Percentiles rank a stretch among this genome's conserved stretches.
These are phyloP conservation scores for Cryptosporidium baileyi DNA, from an alignment of 169 alveolate species.

Conservation along the genomic window DNA sequence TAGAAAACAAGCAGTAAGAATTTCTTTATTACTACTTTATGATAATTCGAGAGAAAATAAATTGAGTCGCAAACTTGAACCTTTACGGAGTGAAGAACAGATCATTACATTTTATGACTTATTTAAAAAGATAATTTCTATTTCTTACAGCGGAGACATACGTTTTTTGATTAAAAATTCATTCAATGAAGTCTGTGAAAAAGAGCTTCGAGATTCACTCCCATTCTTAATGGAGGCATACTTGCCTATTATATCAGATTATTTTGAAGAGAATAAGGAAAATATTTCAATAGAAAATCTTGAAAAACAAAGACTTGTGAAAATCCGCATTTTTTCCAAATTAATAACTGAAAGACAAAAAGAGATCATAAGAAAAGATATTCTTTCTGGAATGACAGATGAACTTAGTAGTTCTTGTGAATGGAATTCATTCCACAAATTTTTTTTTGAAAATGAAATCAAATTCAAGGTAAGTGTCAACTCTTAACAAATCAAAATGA, in stretches of 20 bases:
- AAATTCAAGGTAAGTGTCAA: slow-evolving; percentile 5
- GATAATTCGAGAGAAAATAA: neutral
- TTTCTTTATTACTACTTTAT: slow-evolving; percentile 5
- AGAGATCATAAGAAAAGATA: neutral
- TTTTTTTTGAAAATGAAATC: neutral
- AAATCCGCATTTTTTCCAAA: neutral
- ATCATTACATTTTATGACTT: neutral
- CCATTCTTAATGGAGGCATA: slow-evolving; percentile 33
- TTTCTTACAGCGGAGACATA: slow-evolving; percentile 31
- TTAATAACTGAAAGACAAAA: neutral
- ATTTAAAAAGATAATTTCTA: neutral
- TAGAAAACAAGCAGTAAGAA: slow-evolving; percentile 5
- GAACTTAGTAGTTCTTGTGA: neutral
- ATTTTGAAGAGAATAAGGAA: neutral
- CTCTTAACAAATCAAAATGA: neutral
- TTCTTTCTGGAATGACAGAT: slow-evolving; percentile 39
- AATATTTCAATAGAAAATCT: neutral
- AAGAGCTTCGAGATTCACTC: slow-evolving; percentile 20
- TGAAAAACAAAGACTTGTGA: neutral
- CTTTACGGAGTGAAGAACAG: neutral
- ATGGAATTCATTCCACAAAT: neutral
- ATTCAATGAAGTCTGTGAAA: neutral
- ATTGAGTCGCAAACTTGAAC: neutral
- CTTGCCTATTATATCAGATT: slow-evolving; percentile 21
- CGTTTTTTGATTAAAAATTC: slow-evolving; percentile 3